Conservation (phyloP, 2,329 filamentous ascomycete genomes). For the Sclerotinia nivalis region DNA sequence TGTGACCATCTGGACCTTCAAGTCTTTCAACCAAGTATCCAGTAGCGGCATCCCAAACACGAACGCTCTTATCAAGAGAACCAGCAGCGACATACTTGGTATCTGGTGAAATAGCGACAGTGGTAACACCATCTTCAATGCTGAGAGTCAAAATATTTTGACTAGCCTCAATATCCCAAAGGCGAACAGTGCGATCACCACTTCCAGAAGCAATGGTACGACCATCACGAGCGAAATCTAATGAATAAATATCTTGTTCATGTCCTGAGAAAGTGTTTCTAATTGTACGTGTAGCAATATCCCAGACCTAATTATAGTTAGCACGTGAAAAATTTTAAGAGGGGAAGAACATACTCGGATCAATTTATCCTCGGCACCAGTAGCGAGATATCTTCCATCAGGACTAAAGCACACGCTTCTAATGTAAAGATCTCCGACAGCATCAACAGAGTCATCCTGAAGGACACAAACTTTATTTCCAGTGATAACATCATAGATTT, state of each 20-base stretch:
- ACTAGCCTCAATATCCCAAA: constrained; percentile 92
- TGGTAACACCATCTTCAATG: constrained; percentile 97
- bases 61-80: constrained; percentile 94
- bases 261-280: constrained; percentile 94
- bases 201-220: constrained; percentile 94
- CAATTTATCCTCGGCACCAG: constrained; percentile 95
- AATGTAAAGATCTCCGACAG: constrained; percentile 92
- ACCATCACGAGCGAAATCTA: constrained; percentile 92
- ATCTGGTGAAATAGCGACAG: constrained; percentile 94
- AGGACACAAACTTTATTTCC: constrained; percentile 87
- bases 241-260: constrained; percentile 96
- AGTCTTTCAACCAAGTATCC: constrained; percentile 88
- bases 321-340: constrained; percentile 22
- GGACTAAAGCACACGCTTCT: constrained; percentile 98
- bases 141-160: constrained; percentile 80
- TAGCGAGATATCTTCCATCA: constrained; percentile 89
- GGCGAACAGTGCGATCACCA: constrained; percentile 88
- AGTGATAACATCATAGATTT: constrained; percentile 91
- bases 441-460: constrained; percentile 84
- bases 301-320: constrained; percentile 73
- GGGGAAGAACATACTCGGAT: constrained; percentile 70
- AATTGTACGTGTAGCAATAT: constrained; percentile 80
- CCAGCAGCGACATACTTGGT: constrained; percentile 92
- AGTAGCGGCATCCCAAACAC: constrained; percentile 89
- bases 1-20: constrained; percentile 91